These are phyloP conservation scores for Leavenworthia alabamica DNA, from an alignment of 345 rosid species.

Conservation along the genomic window DNA sequence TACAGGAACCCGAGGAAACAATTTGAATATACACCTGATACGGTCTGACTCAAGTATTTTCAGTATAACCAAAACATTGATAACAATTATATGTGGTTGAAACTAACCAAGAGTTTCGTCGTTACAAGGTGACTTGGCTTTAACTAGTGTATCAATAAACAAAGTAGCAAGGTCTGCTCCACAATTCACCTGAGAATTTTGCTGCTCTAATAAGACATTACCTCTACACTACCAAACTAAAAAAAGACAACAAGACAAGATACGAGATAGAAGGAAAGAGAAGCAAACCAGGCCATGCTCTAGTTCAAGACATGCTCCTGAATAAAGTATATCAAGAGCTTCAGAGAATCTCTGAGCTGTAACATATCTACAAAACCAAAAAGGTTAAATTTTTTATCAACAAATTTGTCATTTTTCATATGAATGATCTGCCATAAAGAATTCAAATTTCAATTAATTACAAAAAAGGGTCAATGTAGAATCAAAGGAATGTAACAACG, in stretches of 20 bases:
- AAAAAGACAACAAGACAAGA: no score
- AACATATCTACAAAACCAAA: slow-evolving; percentile 45
- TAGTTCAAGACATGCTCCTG: slow-evolving; percentile 86
- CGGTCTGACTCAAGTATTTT: slow-evolving; percentile 51
- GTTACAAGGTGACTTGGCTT: slow-evolving; percentile 61
- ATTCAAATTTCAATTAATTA: background rate
- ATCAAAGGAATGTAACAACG: no score
- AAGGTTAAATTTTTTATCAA: slow-evolving; percentile 11
- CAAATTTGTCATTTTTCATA: no score
- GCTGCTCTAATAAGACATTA: background rate
- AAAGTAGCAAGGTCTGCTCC: slow-evolving; percentile 81
- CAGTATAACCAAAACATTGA: slow-evolving; percentile 28
- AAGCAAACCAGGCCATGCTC: slow-evolving; percentile 65
- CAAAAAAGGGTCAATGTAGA: no score
- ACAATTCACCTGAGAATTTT: slow-evolving; percentile 62
- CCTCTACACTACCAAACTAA: background rate
- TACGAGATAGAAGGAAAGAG: slow-evolving; percentile 7
- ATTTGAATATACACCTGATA: slow-evolving; percentile 64
- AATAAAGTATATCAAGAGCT: slow-evolving; percentile 70
- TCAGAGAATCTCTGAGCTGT: slow-evolving; percentile 71
- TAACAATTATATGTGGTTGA: background rate
- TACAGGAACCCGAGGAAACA: slow-evolving; percentile 71
- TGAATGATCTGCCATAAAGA: background rate
- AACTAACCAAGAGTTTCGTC: slow-evolving; percentile 69
- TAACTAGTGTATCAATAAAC: slow-evolving; percentile 68